A percentile compares a stretch with the other conserved stretches of the same genome.
Conservation (phyloP, 1,284 basidiomycete genomes). For the Apiotrichum sp. region DNA sequence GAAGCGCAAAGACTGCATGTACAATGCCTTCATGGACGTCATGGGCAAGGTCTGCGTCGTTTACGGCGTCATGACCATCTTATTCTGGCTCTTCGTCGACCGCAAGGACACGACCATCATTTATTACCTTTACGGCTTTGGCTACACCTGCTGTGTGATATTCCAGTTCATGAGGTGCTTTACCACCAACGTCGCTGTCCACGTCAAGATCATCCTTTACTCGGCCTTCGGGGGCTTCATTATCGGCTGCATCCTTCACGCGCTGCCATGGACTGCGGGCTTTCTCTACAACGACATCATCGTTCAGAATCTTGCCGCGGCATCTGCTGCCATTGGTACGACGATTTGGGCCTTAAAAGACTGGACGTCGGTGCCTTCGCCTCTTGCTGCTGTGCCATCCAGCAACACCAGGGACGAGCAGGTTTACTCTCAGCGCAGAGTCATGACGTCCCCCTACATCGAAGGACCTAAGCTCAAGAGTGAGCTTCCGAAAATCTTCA, state of each 20-base stretch:
- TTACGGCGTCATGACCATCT: slow-evolving; percentile 4
- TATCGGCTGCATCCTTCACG: slow-evolving; percentile 2
- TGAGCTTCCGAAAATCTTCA: slow-evolving; percentile 2
- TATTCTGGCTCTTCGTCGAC: slow-evolving; percentile 12
- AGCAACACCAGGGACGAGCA: not conserved
- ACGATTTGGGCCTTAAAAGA: slow-evolving; percentile 3
- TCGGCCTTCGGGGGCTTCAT: slow-evolving; percentile 3
- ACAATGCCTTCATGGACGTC: slow-evolving; percentile 4
- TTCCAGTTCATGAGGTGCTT: slow-evolving; percentile 16
- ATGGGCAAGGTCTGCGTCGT: slow-evolving; percentile 8
- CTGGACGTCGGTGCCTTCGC: not conserved
- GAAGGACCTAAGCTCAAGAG: not conserved
- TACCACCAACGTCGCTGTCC: slow-evolving; percentile 8
- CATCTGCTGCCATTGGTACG: slow-evolving; percentile 1
- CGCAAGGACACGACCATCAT: slow-evolving; percentile 5
- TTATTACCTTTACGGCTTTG: slow-evolving; percentile 10
- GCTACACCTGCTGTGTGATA: slow-evolving; percentile 10
- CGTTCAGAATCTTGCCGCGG: slow-evolving; percentile 4
- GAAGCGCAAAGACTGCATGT: not conserved
- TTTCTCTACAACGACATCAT: slow-evolving; percentile 11
- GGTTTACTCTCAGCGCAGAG: slow-evolving; percentile 1
- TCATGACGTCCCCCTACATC: not conserved
- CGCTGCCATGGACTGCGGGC: slow-evolving; percentile 3
- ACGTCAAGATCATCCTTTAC: slow-evolving; percentile 9
- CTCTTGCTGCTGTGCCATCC: not conserved